Conservation (phyloP, 169 alveolate species). For the Neospora caninum region DNA sequence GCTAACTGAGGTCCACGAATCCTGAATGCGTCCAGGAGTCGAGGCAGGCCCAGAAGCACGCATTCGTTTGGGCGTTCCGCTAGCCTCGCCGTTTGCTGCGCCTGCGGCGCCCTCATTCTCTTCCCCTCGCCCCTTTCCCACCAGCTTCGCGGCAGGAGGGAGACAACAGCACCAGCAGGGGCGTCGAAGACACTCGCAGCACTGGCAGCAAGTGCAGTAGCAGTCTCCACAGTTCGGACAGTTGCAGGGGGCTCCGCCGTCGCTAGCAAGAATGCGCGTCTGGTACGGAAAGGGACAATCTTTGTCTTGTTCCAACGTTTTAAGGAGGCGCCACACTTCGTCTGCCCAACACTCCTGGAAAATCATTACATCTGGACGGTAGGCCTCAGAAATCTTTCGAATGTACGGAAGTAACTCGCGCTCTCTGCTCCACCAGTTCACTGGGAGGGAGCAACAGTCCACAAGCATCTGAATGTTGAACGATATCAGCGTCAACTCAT, state of each 20-base stretch:
- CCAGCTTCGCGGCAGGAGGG: slow-evolving; percentile 16
- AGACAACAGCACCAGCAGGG: slow-evolving; percentile 63
- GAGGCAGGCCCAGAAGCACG: not conserved
- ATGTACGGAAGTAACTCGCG: slow-evolving; percentile 56
- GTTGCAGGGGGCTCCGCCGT: slow-evolving; percentile 32
- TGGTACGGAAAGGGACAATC: slow-evolving; percentile 57
- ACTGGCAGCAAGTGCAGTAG: slow-evolving; percentile 19
- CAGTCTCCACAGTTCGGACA: slow-evolving; percentile 12
- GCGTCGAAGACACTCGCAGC: not conserved
- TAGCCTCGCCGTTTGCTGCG: not conserved
- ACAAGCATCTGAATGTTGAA: slow-evolving; percentile 71
- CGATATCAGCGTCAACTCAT: slow-evolving; percentile 71
- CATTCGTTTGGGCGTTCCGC: not conserved
- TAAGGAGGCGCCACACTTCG: slow-evolving; percentile 40
- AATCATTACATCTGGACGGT: slow-evolving; percentile 66
- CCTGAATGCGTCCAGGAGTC: not conserved
- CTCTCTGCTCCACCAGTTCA: slow-evolving; percentile 67
- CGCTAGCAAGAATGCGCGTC: slow-evolving; percentile 58
- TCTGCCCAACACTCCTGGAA: slow-evolving; percentile 63
- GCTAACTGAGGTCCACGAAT: slow-evolving; percentile 64
- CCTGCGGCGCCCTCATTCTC: not conserved
- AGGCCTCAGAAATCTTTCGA: slow-evolving; percentile 31
- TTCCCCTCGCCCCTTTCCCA: not conserved
- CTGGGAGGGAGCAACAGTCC: slow-evolving; percentile 55
- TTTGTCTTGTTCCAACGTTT: slow-evolving; percentile 45